Evolutionary conservation across 768 basidiomycete species (phyloP), one percentile per base, ranked within the genome.

Genomic region (Candolleomyces aberdarensis): DNA sequence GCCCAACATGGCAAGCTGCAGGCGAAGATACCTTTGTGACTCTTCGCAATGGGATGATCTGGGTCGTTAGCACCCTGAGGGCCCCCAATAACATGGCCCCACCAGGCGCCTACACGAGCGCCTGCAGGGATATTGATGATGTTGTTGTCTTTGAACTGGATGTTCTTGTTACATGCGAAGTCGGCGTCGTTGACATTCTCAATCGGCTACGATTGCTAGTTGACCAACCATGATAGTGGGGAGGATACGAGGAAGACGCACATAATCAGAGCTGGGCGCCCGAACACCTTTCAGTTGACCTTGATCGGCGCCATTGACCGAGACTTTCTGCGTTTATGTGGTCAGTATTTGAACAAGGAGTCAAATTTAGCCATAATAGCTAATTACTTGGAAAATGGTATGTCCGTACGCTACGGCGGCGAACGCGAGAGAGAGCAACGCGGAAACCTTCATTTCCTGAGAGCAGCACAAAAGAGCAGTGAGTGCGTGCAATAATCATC

Each of bases 151-250:
- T 81, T 70, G 14, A 79, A 81, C 50, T 74, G 70, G 62, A 77
- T 81, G 17, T 78, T 78, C 48, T 83, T 82, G 59, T 85, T 85
- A 75, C 83, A 85, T 51, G 84, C 84, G 31, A 78, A 62, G 64
- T 77, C 77, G 15, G 54, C 60, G 32, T 61, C 60, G 54, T 61
- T 61, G 9, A 61, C 55, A 29, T 61, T 56, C 22, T 48, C 44
- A 55, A 61, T 61, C 19, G 60, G 60, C 60, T 61, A 40, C 17
- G 17, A 1, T 13, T 47, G n/a, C 4, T 14, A 53, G 3, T 19
- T 32, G n/a, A 5, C 14, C 15, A 36, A 26, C 6, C 15, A 3
- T 44, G 15, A 26, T 4, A 2, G 26, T 3, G 6, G 6, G 6
- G 5, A 55, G 53, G 26, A 32, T 17, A 32, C 7, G 50, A 44